phyloP scores from a whole-genome alignment of 106 monocot species.

The Dioscorea zingiberensis region DNA sequence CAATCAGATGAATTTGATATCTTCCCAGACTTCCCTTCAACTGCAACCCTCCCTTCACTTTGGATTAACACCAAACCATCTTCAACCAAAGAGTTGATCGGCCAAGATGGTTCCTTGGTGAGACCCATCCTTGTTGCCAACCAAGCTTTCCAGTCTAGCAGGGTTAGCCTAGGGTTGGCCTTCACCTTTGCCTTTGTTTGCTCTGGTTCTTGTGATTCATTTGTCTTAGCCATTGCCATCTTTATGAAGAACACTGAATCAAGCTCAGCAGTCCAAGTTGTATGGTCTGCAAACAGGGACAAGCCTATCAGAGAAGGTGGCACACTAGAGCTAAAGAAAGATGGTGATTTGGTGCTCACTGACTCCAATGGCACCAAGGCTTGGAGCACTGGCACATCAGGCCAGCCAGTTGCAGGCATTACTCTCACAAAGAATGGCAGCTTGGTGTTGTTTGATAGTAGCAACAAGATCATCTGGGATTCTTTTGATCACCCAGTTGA shows the following conservation, averaged over 20 bases:
- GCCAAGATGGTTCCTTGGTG: too few species aligned
- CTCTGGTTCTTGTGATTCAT: too few species aligned
- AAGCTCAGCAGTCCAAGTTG: neutral
- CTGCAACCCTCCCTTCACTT: too few species aligned
- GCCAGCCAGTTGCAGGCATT: neutral
- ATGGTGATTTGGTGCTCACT: neutral
- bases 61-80: too few species aligned
- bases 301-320: neutral
- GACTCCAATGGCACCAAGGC: neutral
- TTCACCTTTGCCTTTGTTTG: neutral
- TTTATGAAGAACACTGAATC: neutral
- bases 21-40: too few species aligned
- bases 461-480: neutral
- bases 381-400: neutral
- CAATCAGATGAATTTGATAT: too few species aligned
- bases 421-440: neutral
- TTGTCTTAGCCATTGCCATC: neutral
- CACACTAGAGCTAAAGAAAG: neutral
- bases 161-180: neutral
- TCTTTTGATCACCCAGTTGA: neutral
- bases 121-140: too few species aligned
- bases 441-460: neutral
- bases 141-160: too few species aligned
- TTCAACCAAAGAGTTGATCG: too few species aligned
- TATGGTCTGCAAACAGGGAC: neutral